Conservation (phyloP, 352 stramenopile species). For the Thalassiosira sp. region DNA sequence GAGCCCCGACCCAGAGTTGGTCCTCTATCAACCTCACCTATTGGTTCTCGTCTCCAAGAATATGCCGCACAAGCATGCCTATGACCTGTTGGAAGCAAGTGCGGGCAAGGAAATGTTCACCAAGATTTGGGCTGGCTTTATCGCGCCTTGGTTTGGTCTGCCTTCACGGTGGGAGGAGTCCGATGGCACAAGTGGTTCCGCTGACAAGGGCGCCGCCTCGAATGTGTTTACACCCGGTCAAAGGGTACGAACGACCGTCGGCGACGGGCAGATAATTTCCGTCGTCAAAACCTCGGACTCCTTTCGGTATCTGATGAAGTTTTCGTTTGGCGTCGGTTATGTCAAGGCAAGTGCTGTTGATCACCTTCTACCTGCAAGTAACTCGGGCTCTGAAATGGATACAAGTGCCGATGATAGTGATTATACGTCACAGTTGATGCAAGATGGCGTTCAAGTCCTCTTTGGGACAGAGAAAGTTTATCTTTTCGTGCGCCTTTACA, state of each 20-base stretch:
- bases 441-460: constrained; percentile 66
- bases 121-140: constrained; percentile 77
- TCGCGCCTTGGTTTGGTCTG: constrained; percentile 77
- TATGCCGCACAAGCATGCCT: constrained; percentile 64
- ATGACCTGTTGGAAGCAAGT: constrained; percentile 45
- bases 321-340: constrained; percentile 71
- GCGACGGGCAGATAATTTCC: constrained; percentile 70
- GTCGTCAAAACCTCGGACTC: constrained; percentile 24
- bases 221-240: constrained; percentile 48
- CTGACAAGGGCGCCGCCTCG: constrained; percentile 1
- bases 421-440: constrained; percentile 37
- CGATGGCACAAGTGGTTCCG: not conserved
- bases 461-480: constrained; percentile 80
- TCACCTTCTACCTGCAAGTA: constrained; percentile 51
- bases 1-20: constrained; percentile 45
- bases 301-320: constrained; percentile 66
- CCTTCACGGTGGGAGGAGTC: constrained; percentile 39
- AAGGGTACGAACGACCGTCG: constrained; percentile 70
- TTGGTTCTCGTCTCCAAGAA: constrained; percentile 54
- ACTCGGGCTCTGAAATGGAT: constrained; percentile 43
- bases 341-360: constrained; percentile 61
- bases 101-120: constrained; percentile 50
- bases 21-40: constrained; percentile 71
- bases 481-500: constrained; percentile 75
- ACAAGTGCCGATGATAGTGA: constrained; percentile 10